phyloP scores from a whole-genome alignment of 495 filamentous ascomycete species.

The Cercophora sp. region DNA sequence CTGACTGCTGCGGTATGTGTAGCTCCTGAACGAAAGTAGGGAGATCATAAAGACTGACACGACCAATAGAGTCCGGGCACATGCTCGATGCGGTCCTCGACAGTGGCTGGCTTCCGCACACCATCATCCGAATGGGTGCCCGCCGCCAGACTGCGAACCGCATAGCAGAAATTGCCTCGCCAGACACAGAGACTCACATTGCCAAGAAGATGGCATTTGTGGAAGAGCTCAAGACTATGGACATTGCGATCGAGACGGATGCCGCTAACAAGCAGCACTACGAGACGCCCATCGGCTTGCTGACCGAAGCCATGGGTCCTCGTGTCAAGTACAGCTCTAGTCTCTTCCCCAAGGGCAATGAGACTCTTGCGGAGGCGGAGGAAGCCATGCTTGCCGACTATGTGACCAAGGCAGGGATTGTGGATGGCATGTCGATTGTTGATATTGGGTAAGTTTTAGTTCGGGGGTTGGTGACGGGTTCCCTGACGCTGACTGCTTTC shows the following conservation, averaged over 20 bases:
- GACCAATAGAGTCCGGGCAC: too few relatives aligned
- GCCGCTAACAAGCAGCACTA: conserved; percentile 64
- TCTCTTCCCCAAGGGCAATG: conserved; percentile 52
- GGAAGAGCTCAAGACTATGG: conserved; percentile 37
- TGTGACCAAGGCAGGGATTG: conserved; percentile 50
- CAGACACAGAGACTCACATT: conserved; percentile 43
- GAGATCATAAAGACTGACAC: too few relatives aligned
- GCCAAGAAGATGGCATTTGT: conserved; percentile 56
- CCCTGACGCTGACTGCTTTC: too few relatives aligned
- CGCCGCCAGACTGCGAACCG: conserved; percentile 53
- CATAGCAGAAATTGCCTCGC: conserved; percentile 41
- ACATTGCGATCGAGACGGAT: conserved; percentile 61
- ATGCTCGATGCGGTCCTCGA: conserved; percentile 47
- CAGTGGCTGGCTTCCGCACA: conserved; percentile 54
- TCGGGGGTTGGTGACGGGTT: conserved; percentile 8
- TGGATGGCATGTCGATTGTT: conserved; percentile 56
- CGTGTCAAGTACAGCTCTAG: conserved; percentile 63
- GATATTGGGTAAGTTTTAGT: conserved; percentile 54
- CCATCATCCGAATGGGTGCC: conserved; percentile 55
- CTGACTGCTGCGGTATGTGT: too few relatives aligned
- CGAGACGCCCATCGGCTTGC: conserved; percentile 59
- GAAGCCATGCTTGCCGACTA: conserved; percentile 60
- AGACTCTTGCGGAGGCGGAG: conserved; percentile 59
- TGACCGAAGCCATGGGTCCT: conserved; percentile 53
- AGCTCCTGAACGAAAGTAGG: too few relatives aligned